Conservation (phyloP, 2,329 filamentous ascomycete species). For the Dryadomyces quercus-mongolicae region DNA sequence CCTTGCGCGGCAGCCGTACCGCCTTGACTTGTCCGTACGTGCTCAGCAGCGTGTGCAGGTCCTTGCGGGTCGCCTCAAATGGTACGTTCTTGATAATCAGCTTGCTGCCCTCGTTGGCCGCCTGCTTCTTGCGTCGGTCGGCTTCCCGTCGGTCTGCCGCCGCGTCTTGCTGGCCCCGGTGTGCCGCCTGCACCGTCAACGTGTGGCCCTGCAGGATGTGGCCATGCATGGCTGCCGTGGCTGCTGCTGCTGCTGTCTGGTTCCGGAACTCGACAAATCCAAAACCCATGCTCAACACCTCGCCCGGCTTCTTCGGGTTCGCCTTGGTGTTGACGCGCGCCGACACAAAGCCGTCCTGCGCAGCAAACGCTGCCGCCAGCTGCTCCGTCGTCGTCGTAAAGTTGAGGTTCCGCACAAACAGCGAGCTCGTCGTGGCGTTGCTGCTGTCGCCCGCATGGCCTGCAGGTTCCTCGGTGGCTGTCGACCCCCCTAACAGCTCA, state of each 20-base stretch:
- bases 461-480: too few species aligned
- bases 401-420: conserved; percentile 90
- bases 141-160: conserved; percentile 76
- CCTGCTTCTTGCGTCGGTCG: conserved; percentile 70
- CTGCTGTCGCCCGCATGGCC: too few species aligned
- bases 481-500: conserved; percentile 6
- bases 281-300: conserved; percentile 92
- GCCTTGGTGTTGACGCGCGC: conserved; percentile 87
- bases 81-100: conserved; percentile 97
- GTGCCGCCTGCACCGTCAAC: conserved; percentile 73
- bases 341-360: conserved; percentile 78
- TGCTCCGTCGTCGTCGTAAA: conserved; percentile 73
- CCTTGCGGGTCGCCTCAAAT: conserved; percentile 90
- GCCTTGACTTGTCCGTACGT: conserved; percentile 87
- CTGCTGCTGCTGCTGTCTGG: conserved; percentile 66
- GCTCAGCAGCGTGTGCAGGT: conserved; percentile 73
- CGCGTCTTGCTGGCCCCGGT: conserved; percentile 67
- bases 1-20: conserved; percentile 89
- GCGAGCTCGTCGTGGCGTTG: conserved; percentile 58
- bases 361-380: conserved; percentile 65
- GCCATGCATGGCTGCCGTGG: conserved; percentile 77
- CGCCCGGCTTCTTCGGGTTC: conserved; percentile 80
- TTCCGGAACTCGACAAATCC: conserved; percentile 84
- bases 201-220: conserved; percentile 78
- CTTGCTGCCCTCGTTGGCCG: conserved; percentile 63